A percentile compares a stretch with the other conserved stretches of the same genome.
phyloP scores from a whole-genome alignment of 371 early-diverging fungal species.

The Enterocytospora artemiae region DNA sequence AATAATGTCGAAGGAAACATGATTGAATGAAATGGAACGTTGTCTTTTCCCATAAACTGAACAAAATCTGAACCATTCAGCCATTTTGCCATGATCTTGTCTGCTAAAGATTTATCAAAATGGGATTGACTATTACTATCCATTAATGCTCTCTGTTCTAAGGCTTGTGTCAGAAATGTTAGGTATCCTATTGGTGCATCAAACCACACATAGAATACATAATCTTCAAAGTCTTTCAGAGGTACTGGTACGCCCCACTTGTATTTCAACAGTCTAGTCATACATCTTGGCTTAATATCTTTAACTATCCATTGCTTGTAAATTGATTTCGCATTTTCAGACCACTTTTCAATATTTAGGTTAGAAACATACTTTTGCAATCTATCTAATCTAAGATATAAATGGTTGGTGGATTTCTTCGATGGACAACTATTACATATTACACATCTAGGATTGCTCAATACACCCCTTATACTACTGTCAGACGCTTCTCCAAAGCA shows the following conservation, averaged over 20 bases:
- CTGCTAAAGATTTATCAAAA: slow-evolving; percentile 69
- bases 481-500: slow-evolving; percentile 82
- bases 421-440: slow-evolving; percentile 64
- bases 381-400: slow-evolving; percentile 75
- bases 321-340: slow-evolving; percentile 74
- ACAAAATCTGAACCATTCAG: slow-evolving; percentile 82
- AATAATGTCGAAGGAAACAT: slow-evolving; percentile 84
- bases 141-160: slow-evolving; percentile 11
- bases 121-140: too few species aligned
- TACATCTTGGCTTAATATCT: slow-evolving; percentile 85
- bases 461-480: too few species aligned
- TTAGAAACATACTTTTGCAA: slow-evolving; percentile 67
- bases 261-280: slow-evolving; percentile 86
- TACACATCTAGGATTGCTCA: slow-evolving; percentile 79
- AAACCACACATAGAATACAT: slow-evolving; percentile 99
- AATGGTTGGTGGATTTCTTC: slow-evolving; percentile 70
- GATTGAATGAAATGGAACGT: slow-evolving; percentile 97
- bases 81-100: too few species aligned
- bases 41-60: slow-evolving; percentile 99
- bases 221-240: slow-evolving; percentile 69
- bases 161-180: slow-evolving; percentile 42
- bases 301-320: slow-evolving; percentile 88
- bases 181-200: slow-evolving; percentile 86
- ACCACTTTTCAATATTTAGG: slow-evolving; percentile 69
- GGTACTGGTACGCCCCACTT: slow-evolving; percentile 96